Evolutionary conservation across 1,284 basidiomycete species (phyloP).

Genomic region (Rhodotorula sp.): DNA sequence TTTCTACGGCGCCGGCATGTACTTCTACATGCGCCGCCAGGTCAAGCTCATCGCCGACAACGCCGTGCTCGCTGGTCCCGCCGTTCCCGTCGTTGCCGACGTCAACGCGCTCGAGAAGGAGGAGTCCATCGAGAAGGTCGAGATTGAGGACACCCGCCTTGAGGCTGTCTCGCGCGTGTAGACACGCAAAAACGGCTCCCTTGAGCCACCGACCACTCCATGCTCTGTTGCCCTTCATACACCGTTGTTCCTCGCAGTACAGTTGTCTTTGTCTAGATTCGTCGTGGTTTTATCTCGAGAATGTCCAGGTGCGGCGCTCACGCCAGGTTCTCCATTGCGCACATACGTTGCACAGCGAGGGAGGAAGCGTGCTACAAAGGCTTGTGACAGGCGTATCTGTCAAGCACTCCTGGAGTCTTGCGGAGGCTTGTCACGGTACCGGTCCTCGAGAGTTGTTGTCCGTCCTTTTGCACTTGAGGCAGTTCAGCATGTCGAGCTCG

Average conservation of each 20-base stretch:
- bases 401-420: conserved; percentile 22
- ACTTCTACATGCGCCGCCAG: conserved; percentile 23
- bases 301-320: too few relatives aligned
- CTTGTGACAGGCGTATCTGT: conserved; percentile 30
- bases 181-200: too few relatives aligned
- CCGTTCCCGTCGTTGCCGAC: background rate
- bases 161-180: too few relatives aligned
- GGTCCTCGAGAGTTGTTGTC: background rate
- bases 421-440: conserved; percentile 29
- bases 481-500: background rate
- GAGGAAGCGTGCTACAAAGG: background rate
- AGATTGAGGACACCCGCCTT: conserved; percentile 1
- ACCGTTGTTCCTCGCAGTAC: too few relatives aligned
- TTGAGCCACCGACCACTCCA: too few relatives aligned
- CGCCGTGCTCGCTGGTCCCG: background rate
- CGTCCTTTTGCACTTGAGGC: too few relatives aligned
- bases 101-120: conserved; percentile 11
- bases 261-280: too few relatives aligned
- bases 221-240: too few relatives aligned
- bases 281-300: too few relatives aligned
- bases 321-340: too few relatives aligned
- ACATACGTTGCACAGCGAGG: background rate
- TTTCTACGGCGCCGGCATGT: conserved; percentile 28
- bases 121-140: conserved; percentile 18
- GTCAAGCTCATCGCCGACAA: conserved; percentile 7